Base-by-base conservation (phyloP, 176 grass and related monocot species). In the Carex scoparia region DNA sequence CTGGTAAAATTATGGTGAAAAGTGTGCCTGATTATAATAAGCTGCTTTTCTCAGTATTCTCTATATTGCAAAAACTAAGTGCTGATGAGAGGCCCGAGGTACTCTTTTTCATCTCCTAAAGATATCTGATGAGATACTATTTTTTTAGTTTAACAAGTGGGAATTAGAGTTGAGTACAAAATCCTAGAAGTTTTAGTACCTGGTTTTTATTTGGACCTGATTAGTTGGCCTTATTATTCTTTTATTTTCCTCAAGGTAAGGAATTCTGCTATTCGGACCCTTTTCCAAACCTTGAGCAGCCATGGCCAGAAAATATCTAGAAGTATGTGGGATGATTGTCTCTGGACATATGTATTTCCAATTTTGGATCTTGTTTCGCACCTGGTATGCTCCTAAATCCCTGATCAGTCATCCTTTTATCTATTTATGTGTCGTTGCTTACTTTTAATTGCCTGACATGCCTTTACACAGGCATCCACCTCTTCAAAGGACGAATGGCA, bases 11-110 rank as follows among this genome's bases (percentile, higher is more conserved):
- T 73, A 16, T 60, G 18, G 57, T 53, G 19, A 84, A 84, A 89
- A 82, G 74, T 90, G 68, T 66, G 42, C 91, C 88, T 93, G 95
- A 94, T 92, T 92, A 89, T 76, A 94, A 85, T 86, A 93, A 92
- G 84, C 87, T 98, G 81, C 90, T 98, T 73, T 94, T 98, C 84
- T 98, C 95, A 49, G 91, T 98, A 64, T 98, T 98, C 62, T 91
- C 91, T 65, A 91, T 92, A 85, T 91, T 98, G 66, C 91, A 93
- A 77, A 92, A 90, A 70, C 89, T 98, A 87, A 91, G 86, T 53
- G 88, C 85, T n/a, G 95, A 98, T 85, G 93, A 98, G 87, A 89
- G 95, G 75, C 95, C 95, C 78, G 95, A 98, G 95, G 95, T 98
- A 90, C 81, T 12, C 61, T 69, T 76, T 87, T 81, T 85, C 31